A percentile compares a stretch with the other conserved stretches of the same genome.
These are phyloP conservation scores for Suillus americanus DNA, from an alignment of 768 basidiomycete species.

Conservation along the genomic window DNA sequence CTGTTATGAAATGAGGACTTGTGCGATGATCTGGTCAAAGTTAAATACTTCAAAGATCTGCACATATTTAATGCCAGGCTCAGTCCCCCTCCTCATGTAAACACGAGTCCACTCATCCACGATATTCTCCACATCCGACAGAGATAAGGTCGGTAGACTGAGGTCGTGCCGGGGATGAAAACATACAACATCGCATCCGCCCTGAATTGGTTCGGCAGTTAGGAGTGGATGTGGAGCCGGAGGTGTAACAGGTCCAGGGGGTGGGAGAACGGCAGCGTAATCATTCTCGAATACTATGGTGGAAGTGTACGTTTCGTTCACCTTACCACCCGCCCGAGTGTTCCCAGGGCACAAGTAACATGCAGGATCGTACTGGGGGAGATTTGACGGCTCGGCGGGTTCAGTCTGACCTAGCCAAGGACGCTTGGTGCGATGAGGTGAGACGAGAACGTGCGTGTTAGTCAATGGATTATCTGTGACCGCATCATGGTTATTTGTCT, in stretches of 20 bases:
- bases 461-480: constrained; percentile 76
- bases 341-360: constrained; percentile 94
- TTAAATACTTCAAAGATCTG: constrained; percentile 83
- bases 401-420: constrained; percentile 93
- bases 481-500: constrained; percentile 6
- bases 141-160: constrained; percentile 66
- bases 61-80: constrained; percentile 75
- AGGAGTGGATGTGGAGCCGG: constrained; percentile 58
- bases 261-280: constrained; percentile 74
- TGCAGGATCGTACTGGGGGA: constrained; percentile 64
- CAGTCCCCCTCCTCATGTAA: constrained; percentile 55
- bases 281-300: constrained; percentile 81
- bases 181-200: constrained; percentile 84
- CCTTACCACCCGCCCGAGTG: constrained; percentile 63
- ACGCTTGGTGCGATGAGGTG: constrained; percentile 86
- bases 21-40: constrained; percentile 6
- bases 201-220: constrained; percentile 65
- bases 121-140: constrained; percentile 58
- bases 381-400: constrained; percentile 46
- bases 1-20: constrained; percentile 36
- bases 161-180: constrained; percentile 88
- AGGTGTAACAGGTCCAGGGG: constrained; percentile 56
- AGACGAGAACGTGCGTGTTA: constrained; percentile 76
- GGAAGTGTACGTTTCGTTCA: constrained; percentile 65
- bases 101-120: constrained; percentile 74